Evolutionary conservation across 169 alveolate species (phyloP), one percentile per base, ranked within the genome.

Genomic region (Plasmodium yoelii): DNA sequence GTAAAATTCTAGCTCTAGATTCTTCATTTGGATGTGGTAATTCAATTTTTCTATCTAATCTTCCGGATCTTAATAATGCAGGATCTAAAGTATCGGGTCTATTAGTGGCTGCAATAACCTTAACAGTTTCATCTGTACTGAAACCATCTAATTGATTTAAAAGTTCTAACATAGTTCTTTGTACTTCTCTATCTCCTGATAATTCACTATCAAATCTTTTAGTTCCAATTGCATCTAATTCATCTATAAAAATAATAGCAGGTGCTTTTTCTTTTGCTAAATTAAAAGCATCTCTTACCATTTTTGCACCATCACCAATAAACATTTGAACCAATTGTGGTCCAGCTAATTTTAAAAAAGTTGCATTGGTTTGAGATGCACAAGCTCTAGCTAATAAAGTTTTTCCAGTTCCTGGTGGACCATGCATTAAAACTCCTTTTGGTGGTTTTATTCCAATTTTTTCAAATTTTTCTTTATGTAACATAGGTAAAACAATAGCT

Each of bases 231-330:
- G 99, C 99, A 93, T 99, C 99, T 68, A 99, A 92, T 94, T 99
- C 99, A 73, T 97, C 99, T 82, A 99, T 98, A 94, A 99, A 99
- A 71, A 99, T 98, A 80, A 99, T 99, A 10, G 99, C 96, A 1
- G 99, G 99, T n/a, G 99, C 98, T 92, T 99, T 98, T 94, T 98
- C 99, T 93, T 98, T 97, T 0, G 99, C 99, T 90, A 98, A 92
- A 24, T 95, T 98, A 87, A 99, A 99, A 13, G 99, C 99, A 88
- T 99, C 99, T 87, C 99, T 95, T 18, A 98, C 99, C 98, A 98
- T 97, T 92, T 98, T 98, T 18, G 99, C 99, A 8, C 99, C 99
- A 87, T 99, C 99, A 22, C 99, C 99, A 57, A 99, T 99, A 93
- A 97, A 99, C 99, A 98, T 98, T 92, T 99, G 99, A 10, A 98